These are phyloP conservation scores for Tetradesmus obliquus DNA, from an alignment of 139 green algal species.

Conservation along the genomic window DNA sequence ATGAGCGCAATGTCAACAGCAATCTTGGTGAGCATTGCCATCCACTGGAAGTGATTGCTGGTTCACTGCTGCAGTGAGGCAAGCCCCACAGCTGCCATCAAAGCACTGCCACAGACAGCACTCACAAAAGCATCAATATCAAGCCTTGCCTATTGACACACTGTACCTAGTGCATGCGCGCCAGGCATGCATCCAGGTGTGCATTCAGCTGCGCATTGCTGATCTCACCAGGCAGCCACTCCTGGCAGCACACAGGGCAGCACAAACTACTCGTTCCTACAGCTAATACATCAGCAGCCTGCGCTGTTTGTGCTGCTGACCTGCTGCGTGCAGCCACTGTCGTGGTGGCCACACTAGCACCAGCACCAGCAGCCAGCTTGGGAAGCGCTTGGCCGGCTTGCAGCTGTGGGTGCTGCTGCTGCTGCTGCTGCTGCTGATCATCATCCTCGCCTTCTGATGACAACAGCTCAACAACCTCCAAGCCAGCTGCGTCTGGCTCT, in stretches of 20 bases:
- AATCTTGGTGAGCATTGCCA: too few relatives aligned
- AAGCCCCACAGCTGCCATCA: too few relatives aligned
- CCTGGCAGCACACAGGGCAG: slow-evolving; percentile 28
- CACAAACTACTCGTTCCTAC: neutral
- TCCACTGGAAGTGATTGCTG: too few relatives aligned
- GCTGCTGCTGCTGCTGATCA: neutral
- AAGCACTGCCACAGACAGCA: neutral
- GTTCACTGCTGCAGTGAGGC: too few relatives aligned
- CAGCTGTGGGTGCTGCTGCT: neutral
- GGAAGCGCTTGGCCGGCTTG: neutral
- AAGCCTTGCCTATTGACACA: neutral
- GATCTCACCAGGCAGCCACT: slow-evolving; percentile 21
- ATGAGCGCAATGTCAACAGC: too few relatives aligned
- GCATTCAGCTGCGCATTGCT: neutral
- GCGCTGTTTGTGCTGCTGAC: neutral
- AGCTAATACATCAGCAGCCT: neutral
- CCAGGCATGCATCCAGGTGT: slow-evolving; percentile 28
- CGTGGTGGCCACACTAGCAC: neutral
- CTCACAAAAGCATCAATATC: neutral
- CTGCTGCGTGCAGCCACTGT: neutral
- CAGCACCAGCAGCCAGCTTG: neutral
- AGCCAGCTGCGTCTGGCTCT: neutral
- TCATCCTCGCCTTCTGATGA: slow-evolving; percentile 21
- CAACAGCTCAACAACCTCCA: slow-evolving; percentile 25
- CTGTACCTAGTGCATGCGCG: neutral